Evolutionary conservation across 169 alveolate species (phyloP).

Genomic region (Besnoitia besnoiti): DNA sequence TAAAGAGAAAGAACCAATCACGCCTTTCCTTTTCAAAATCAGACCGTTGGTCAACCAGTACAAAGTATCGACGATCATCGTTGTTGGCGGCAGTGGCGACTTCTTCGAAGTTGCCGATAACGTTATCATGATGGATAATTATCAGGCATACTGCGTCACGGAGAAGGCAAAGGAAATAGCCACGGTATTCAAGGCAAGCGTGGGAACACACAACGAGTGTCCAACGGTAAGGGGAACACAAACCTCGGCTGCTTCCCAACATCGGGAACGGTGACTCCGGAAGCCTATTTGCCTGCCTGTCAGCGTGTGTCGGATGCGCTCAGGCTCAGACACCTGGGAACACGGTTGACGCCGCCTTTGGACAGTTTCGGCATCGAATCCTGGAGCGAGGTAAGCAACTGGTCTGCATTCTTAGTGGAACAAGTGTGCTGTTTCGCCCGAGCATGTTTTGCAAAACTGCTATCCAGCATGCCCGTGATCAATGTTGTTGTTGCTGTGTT

Average conservation of each 20-base stretch:
- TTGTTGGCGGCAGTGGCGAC: conserved; percentile 77
- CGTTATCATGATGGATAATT: conserved; percentile 71
- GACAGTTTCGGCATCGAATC: neutral
- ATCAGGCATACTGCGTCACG: conserved; percentile 69
- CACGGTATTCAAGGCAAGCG: neutral
- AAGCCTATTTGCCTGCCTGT: neutral
- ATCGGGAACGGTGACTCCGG: no score
- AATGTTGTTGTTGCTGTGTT: neutral
- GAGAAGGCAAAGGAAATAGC: conserved; percentile 69
- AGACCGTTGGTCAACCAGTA: conserved; percentile 47
- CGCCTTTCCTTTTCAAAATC: conserved; percentile 71
- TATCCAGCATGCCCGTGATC: neutral
- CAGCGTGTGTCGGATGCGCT: neutral
- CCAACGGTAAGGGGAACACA: neutral
- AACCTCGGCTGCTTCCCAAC: no score
- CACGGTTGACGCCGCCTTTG: neutral
- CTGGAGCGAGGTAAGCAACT: conserved; percentile 30
- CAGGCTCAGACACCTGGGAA: conserved; percentile 4
- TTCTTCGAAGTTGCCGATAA: conserved; percentile 74
- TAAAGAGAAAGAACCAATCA: conserved; percentile 74
- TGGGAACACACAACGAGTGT: neutral
- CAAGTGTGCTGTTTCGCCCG: no score
- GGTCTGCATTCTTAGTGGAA: neutral
- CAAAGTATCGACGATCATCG: conserved; percentile 62
- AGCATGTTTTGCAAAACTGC: no score